Conservation (phyloP, 306 rosid genomes). For the Dalbergia cochinchinensis region DNA sequence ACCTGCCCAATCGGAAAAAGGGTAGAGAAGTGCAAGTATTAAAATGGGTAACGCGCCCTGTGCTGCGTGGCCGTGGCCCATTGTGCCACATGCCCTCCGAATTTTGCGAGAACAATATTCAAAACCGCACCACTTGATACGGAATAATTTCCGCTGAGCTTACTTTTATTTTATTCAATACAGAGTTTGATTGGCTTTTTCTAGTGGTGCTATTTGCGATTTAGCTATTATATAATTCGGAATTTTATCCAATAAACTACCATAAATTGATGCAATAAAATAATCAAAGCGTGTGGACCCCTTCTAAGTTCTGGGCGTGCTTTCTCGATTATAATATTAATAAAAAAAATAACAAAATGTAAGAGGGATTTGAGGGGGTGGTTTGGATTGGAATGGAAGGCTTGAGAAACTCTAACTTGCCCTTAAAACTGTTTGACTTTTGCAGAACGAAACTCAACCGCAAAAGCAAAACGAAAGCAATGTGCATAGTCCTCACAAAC, state of each 20-base stretch:
- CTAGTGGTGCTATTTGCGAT: neutral
- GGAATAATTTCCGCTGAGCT: conserved; percentile 56
- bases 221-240: conserved; percentile 4
- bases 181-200: conserved; percentile 12
- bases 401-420: conserved; percentile 44
- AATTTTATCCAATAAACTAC: conserved; percentile 15
- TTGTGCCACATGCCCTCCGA: conserved; percentile 45
- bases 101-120: conserved; percentile 50
- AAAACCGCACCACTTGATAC: conserved; percentile 54
- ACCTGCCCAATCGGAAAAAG: neutral
- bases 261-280: neutral
- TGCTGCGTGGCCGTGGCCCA: conserved; percentile 10
- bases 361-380: neutral
- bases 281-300: conserved; percentile 65
- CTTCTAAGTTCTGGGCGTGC: conserved; percentile 5
- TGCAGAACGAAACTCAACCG: conserved; percentile 50
- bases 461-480: conserved; percentile 54
- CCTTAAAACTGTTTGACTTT: conserved; percentile 58
- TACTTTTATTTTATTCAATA: conserved; percentile 41
- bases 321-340: neutral
- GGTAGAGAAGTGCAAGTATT: conserved; percentile 44
- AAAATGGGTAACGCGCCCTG: conserved; percentile 41
- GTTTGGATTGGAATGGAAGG: conserved; percentile 59
- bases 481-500: conserved; percentile 35
- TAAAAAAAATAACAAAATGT: neutral